A percentile compares a stretch with the other conserved stretches of the same genome.
Conservation (phyloP, 2,329 filamentous ascomycete genomes). For the Colletotrichum musae region DNA sequence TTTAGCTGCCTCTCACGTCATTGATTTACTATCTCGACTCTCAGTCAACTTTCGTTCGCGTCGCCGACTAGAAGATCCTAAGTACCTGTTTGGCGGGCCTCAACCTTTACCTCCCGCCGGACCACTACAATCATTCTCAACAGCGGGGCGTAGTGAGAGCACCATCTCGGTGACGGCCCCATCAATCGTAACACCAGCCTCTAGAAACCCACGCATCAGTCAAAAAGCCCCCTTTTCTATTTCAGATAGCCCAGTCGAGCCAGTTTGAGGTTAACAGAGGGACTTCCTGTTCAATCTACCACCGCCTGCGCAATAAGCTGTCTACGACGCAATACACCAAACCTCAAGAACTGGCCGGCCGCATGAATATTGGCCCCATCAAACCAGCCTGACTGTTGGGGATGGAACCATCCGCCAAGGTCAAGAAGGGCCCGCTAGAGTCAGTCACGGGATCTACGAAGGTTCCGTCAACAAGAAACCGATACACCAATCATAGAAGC, state of each 20-base stretch:
- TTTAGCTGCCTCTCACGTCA: background rate
- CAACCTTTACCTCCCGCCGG: too few species aligned
- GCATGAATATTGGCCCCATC: background rate
- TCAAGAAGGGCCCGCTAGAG: conserved; percentile 8
- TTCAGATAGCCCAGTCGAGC: too few species aligned
- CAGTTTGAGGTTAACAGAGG: too few species aligned
- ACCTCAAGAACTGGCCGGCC: background rate
- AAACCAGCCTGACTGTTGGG: conserved; percentile 1
- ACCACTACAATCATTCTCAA: too few species aligned
- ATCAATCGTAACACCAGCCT: too few species aligned
- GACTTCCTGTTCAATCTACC: too few species aligned
- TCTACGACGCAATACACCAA: too few species aligned
- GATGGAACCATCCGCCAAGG: conserved; percentile 25
- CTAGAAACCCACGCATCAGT: too few species aligned
- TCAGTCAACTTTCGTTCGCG: background rate
- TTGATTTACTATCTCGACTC: background rate
- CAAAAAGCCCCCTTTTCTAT: too few species aligned
- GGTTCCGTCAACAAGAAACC: background rate
- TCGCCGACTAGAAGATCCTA: background rate
- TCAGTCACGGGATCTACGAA: background rate
- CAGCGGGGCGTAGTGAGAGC: too few species aligned
- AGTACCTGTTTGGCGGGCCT: background rate
- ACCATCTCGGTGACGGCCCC: too few species aligned
- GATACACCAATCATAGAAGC: background rate
- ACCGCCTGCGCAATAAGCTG: too few species aligned